Evolutionary conservation across 2,329 filamentous ascomycete genomes (phyloP).

Genomic region (Fusarium staphyleae): DNA sequence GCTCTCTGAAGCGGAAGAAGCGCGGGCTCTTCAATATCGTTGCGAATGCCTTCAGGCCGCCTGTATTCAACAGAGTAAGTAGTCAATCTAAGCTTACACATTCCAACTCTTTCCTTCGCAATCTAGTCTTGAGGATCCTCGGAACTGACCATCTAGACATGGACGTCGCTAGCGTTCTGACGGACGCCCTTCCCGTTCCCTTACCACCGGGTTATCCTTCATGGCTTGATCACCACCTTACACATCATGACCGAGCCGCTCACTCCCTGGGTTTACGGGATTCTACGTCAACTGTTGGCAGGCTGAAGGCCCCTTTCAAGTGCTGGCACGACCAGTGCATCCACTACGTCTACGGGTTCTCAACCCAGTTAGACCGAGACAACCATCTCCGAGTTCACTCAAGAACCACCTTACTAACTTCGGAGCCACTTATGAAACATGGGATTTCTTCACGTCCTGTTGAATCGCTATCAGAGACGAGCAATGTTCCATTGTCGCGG

Average conservation of each 20-base stretch:
- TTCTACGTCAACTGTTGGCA: conserved; percentile 6
- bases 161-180: conserved; percentile 45
- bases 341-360: conserved; percentile 66
- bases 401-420: conserved; percentile 51
- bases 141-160: conserved; percentile 41
- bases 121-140: background rate
- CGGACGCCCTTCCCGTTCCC: conserved; percentile 37
- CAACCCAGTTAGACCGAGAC: conserved; percentile 58
- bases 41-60: conserved; percentile 65
- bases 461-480: conserved; percentile 21
- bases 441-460: conserved; percentile 17
- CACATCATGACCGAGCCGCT: conserved; percentile 57
- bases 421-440: conserved; percentile 50
- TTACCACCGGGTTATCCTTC: conserved; percentile 56
- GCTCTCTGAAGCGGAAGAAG: conserved; percentile 64
- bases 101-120: background rate
- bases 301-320: conserved; percentile 52
- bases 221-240: conserved; percentile 62
- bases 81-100: background rate
- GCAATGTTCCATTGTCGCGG: conserved; percentile 33
- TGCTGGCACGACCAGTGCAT: conserved; percentile 63
- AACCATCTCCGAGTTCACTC: conserved; percentile 58
- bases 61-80: conserved; percentile 51
- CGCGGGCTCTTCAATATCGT: conserved; percentile 62
- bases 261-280: conserved; percentile 44